Evolutionary conservation across 1,139 yeast species (phyloP).

Genomic region (Suhomyces panamericanus): DNA sequence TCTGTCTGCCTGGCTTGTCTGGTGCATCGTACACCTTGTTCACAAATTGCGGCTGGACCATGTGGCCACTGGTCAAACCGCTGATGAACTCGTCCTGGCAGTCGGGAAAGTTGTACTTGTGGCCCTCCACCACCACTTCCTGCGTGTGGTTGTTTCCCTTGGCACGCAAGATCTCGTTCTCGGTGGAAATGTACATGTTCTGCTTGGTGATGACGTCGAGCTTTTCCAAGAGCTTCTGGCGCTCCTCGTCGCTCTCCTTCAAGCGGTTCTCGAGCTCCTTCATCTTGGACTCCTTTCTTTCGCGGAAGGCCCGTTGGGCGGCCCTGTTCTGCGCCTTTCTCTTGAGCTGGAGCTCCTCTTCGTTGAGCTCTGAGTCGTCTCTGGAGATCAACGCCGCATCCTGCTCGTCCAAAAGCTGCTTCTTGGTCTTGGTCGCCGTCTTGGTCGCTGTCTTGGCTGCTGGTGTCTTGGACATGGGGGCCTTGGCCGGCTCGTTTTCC

Average conservation of each 20-base stretch:
- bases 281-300: constrained; percentile 73
- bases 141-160: constrained; percentile 6
- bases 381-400: constrained; percentile 40
- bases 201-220: constrained; percentile 55
- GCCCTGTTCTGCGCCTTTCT: constrained; percentile 85
- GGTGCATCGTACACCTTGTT: constrained; percentile 40
- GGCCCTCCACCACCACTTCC: background rate
- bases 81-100: constrained; percentile 38
- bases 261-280: constrained; percentile 67
- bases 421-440: constrained; percentile 21
- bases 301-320: constrained; percentile 88
- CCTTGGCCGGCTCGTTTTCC: constrained; percentile 4
- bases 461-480: background rate
- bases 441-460: background rate
- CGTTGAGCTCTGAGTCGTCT: constrained; percentile 46
- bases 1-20: constrained; percentile 38
- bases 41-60: constrained; percentile 20
- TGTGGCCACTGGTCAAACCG: constrained; percentile 28
- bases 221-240: constrained; percentile 51
- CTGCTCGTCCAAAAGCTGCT: constrained; percentile 35
- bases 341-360: constrained; percentile 52
- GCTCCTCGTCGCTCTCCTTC: constrained; percentile 59
- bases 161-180: constrained; percentile 51
- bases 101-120: constrained; percentile 38
- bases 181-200: constrained; percentile 56